Evolutionary conservation across 2,329 filamentous ascomycete genomes (phyloP).

Genomic region (Pseudogymnoascus sp.): DNA sequence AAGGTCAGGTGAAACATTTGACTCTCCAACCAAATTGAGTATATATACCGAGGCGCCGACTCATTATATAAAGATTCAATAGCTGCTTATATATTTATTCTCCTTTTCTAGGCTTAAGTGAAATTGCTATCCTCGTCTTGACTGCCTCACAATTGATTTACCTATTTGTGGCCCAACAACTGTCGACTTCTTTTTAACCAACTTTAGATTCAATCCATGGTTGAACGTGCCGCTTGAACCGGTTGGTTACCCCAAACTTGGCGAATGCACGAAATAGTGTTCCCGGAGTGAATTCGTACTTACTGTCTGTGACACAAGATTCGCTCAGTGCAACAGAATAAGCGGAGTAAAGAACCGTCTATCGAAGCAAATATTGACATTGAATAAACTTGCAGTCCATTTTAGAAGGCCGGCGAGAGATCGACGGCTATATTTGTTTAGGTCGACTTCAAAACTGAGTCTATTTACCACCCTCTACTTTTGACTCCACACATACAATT

Average conservation of each 20-base stretch:
- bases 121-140: neutral
- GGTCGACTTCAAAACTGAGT: neutral
- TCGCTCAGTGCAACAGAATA: neutral
- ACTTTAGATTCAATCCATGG: neutral
- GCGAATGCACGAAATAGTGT: neutral
- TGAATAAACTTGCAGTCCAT: neutral
- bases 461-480: neutral
- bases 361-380: neutral
- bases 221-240: neutral
- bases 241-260: neutral
- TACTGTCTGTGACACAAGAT: neutral
- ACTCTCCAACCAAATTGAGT: neutral
- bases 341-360: neutral
- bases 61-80: constrained; percentile 1
- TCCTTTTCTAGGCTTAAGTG: neutral
- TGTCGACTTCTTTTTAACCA: neutral
- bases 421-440: neutral
- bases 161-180: neutral
- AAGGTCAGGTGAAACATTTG: constrained; percentile 1
- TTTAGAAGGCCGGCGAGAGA: neutral
- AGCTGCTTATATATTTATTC: neutral
- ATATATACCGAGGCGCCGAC: neutral
- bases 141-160: neutral
- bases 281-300: neutral
- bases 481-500: neutral